phyloP scores from a whole-genome alignment of 2,329 filamentous ascomycete genomes.

The Cadophora gregata region DNA sequence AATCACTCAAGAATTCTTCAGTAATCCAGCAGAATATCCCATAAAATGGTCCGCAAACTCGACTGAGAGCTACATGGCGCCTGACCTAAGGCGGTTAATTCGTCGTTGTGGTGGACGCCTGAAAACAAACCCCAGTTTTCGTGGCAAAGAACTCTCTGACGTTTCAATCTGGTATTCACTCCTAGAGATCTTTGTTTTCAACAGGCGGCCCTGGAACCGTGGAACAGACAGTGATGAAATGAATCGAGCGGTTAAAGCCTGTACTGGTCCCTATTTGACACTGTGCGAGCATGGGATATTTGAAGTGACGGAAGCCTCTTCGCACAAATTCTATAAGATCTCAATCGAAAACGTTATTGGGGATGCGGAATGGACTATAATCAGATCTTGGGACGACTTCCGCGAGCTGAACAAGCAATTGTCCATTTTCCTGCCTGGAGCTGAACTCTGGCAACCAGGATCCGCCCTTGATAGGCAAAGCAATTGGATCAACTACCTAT shows the following conservation, averaged over 20 bases:
- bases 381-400: constrained; percentile 1
- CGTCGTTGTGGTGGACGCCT: not conserved
- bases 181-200: not conserved
- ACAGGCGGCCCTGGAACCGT: not conserved
- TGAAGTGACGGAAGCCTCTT: not conserved
- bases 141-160: not conserved
- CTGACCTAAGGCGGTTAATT: not conserved
- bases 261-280: not conserved
- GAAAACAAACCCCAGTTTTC: too few relatives aligned
- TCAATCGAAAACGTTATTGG: not conserved
- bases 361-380: not conserved
- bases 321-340: not conserved
- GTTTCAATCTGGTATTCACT: constrained; percentile 4
- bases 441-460: not conserved
- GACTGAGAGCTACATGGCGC: not conserved
- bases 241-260: not conserved
- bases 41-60: not conserved
- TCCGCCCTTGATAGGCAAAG: not conserved
- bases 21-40: not conserved
- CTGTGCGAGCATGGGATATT: not conserved
- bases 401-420: not conserved
- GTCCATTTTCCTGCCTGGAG: not conserved
- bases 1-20: not conserved
- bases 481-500: not conserved
- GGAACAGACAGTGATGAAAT: not conserved